These are phyloP conservation scores for Hypericum androsaemum DNA, from an alignment of 345 rosid genomes.

Conservation along the genomic window DNA sequence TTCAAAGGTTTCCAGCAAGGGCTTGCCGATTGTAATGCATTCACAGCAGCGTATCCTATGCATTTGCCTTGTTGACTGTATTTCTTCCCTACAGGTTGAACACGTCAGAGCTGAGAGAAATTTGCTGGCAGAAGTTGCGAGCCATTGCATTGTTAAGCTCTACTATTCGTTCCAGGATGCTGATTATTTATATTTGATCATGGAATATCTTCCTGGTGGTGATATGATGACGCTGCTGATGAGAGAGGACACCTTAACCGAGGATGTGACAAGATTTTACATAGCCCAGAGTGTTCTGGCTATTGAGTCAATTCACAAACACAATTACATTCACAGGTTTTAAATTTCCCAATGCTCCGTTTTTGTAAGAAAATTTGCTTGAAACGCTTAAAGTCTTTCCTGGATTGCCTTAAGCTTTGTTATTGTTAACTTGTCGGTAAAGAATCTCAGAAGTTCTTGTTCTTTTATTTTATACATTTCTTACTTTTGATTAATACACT, in stretches of 20 bases:
- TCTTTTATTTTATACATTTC: constrained; percentile 4
- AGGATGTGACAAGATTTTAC: constrained; percentile 76
- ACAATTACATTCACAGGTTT: constrained; percentile 90
- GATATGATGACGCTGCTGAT: constrained; percentile 94
- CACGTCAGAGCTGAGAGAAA: constrained; percentile 98
- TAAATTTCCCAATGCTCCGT: constrained; percentile 11
- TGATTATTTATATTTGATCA: constrained; percentile 79
- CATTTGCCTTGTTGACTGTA: constrained; percentile 5
- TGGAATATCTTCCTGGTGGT: constrained; percentile 98
- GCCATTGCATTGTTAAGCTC: constrained; percentile 92
- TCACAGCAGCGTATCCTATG: constrained; percentile 1
- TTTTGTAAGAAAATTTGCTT: constrained; percentile 4
- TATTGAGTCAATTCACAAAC: constrained; percentile 88
- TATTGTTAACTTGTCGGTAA: too few species aligned
- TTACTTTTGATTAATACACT: constrained; percentile 14
- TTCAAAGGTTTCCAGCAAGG: constrained; percentile 2
- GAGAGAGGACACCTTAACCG: constrained; percentile 82
- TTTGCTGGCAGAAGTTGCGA: constrained; percentile 91
- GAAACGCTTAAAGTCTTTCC: not conserved
- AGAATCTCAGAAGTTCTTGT: too few species aligned
- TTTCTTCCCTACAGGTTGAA: constrained; percentile 55
- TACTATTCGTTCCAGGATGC: constrained; percentile 94
- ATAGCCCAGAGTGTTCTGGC: constrained; percentile 95
- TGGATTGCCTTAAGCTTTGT: constrained; percentile 1
- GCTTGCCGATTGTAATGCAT: not conserved